These are phyloP conservation scores for Arxiozyma slooffiae DNA, from an alignment of 1,139 yeast genomes.

Conservation along the genomic window DNA sequence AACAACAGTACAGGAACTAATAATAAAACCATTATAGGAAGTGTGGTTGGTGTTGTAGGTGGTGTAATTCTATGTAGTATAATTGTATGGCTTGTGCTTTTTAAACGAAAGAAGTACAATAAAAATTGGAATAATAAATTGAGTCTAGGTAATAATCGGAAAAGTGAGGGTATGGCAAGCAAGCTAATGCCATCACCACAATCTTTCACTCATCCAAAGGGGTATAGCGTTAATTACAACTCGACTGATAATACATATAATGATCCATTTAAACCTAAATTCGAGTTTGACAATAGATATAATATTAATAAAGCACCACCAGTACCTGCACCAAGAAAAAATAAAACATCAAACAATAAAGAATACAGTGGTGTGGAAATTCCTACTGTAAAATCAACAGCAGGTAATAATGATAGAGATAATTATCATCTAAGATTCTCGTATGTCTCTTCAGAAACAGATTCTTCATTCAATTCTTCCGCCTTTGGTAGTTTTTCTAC, in stretches of 20 bases:
- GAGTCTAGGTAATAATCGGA: neutral
- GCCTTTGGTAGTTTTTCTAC: constrained; percentile 5
- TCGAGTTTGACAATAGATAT: constrained; percentile 18
- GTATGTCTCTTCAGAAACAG: constrained; percentile 8
- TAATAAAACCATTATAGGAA: constrained; percentile 25
- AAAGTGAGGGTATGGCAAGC: neutral
- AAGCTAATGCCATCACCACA: constrained; percentile 3
- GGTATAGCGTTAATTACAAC: constrained; percentile 3
- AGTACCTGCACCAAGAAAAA: constrained; percentile 18
- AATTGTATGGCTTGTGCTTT: constrained; percentile 13
- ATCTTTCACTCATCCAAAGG: constrained; percentile 12
- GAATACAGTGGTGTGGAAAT: neutral
- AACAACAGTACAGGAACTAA: constrained; percentile 8
- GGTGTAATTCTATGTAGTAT: constrained; percentile 15
- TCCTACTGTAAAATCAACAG: neutral
- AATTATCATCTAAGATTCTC: constrained; percentile 8
- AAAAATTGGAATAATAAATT: constrained; percentile 1
- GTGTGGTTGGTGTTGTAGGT: constrained; percentile 25
- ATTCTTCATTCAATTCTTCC: constrained; percentile 7
- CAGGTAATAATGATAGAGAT: neutral
- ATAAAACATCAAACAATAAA: neutral
- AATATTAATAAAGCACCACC: constrained; percentile 10
- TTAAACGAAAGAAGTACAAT: constrained; percentile 10
- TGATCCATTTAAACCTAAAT: constrained; percentile 26
- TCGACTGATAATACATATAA: neutral